Evolutionary conservation across 2,329 filamentous ascomycete species (phyloP).

Genomic region (Fusarium cyanostomum): DNA sequence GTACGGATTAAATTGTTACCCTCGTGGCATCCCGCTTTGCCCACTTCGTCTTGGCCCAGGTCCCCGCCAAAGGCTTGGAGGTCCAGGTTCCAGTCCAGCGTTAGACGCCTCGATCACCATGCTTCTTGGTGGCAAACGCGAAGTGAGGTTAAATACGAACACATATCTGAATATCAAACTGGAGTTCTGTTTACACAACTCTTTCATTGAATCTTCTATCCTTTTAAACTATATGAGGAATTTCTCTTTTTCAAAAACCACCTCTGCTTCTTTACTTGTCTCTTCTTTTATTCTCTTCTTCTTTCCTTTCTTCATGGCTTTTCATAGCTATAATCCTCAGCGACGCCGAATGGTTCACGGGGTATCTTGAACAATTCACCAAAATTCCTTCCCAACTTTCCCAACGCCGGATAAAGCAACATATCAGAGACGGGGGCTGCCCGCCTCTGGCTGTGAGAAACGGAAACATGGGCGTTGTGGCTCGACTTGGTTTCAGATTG

Average conservation of each 20-base stretch:
- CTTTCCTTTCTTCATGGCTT: slow-evolving; percentile 20
- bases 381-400: slow-evolving; percentile 25
- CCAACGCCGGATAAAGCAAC: slow-evolving; percentile 32
- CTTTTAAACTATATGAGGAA: slow-evolving; percentile 7
- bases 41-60: too few relatives aligned
- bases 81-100: too few relatives aligned
- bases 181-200: slow-evolving; percentile 18
- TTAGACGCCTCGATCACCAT: too few relatives aligned
- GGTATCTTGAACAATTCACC: slow-evolving; percentile 40
- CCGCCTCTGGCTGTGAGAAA: not conserved
- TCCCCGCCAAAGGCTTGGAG: too few relatives aligned
- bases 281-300: slow-evolving; percentile 17
- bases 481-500: slow-evolving; percentile 44
- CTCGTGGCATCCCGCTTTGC: too few relatives aligned
- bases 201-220: slow-evolving; percentile 30
- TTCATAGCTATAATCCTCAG: slow-evolving; percentile 16
- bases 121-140: too few relatives aligned
- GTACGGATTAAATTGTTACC: too few relatives aligned
- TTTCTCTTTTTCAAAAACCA: slow-evolving; percentile 12
- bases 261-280: slow-evolving; percentile 22
- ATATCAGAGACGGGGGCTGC: slow-evolving; percentile 11
- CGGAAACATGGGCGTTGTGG: slow-evolving; percentile 1
- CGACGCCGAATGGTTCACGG: slow-evolving; percentile 18
- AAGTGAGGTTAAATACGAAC: too few relatives aligned
- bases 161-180: too few relatives aligned